Base-by-base conservation (phyloP, 495 filamentous ascomycete genomes). In the Podospora pseudopauciseta region DNA sequence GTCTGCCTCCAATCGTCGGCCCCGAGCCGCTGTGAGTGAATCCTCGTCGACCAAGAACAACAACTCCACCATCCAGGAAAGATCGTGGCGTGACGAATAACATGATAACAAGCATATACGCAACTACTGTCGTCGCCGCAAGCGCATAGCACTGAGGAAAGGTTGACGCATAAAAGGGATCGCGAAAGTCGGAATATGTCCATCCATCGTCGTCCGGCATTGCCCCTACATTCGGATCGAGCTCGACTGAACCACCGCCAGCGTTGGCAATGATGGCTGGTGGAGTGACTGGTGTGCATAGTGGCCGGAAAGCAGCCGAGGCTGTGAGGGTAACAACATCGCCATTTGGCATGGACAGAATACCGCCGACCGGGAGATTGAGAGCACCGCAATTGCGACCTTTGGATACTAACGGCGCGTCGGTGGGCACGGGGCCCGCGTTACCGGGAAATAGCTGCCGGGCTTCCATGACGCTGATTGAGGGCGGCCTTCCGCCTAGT, bases 81-180 rank as follows among this genome's bases (percentile, higher is more conserved):
- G 92, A 97, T 64, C 91, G 89, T 55, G 90, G 95, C 3, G 92
- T 96, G 66, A 97, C 94, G 65, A 97, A 84, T 18, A 99, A 90
- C 82, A 98, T 94, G 55, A 97, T 92, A 59, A 99, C 90, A 39
- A 99, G 86, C 73, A 97, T 89, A 77, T 96, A 99, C 60, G 93
- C 92, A 39, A 97, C 89, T 26, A 97, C 91, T 0, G 95, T 97
- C 20, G 91, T 90, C 28, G 92, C 92, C 64, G 92, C 92, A 66
- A 97, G 92, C 30, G 92, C 93, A 73, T 97, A 99, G 61, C 91
- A 88, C 77, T 95, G 92, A 2, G 96, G 94, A 27, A 92, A 90
- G 16, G 92, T 91, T 28, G 93, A 97, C 28, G 93, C 89, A 76
- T 96, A 97, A 79, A 98, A 99, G 11, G 92, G 94, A 70, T 96